Evolutionary conservation across 164 flowering plant genomes (phyloP).

Genomic region (Magnolia sinica): DNA sequence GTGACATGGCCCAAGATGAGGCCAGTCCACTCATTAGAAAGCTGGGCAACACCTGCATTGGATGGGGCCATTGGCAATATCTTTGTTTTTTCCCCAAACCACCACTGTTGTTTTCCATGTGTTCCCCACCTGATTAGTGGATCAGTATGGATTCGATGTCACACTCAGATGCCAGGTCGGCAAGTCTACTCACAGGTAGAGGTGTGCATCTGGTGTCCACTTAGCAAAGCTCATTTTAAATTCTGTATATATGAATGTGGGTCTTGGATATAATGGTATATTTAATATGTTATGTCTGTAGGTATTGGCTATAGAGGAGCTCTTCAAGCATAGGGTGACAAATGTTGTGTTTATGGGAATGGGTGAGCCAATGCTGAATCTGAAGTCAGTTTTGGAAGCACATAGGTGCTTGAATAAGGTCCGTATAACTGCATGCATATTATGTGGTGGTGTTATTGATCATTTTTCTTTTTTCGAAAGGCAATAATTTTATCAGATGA

Average conservation of each 20-base stretch:
- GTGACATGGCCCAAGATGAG: no score
- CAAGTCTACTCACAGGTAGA: background rate
- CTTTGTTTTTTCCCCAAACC: no score
- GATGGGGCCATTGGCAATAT: no score
- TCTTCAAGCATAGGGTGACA: conserved; percentile 80
- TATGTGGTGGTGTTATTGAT: background rate
- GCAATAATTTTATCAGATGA: no score
- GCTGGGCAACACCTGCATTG: no score
- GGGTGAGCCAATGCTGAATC: conserved; percentile 99
- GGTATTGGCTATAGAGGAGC: conserved; percentile 91
- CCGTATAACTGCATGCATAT: background rate
- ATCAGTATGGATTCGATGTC: background rate
- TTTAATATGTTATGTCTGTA: conserved; percentile 19
- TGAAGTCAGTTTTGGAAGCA: conserved; percentile 88
- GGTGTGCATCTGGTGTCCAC: background rate
- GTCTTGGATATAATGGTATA: background rate
- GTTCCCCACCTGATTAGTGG: background rate
- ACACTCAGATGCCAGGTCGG: background rate
- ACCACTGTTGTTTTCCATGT: background rate
- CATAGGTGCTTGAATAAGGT: conserved; percentile 91
- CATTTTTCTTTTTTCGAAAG: background rate
- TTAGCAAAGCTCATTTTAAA: background rate
- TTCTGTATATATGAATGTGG: background rate
- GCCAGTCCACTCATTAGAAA: no score
- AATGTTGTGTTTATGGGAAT: conserved; percentile 99